These are phyloP conservation scores for Aquilaria agallochum DNA, from an alignment of 441 rosid species.

Conservation along the genomic window DNA sequence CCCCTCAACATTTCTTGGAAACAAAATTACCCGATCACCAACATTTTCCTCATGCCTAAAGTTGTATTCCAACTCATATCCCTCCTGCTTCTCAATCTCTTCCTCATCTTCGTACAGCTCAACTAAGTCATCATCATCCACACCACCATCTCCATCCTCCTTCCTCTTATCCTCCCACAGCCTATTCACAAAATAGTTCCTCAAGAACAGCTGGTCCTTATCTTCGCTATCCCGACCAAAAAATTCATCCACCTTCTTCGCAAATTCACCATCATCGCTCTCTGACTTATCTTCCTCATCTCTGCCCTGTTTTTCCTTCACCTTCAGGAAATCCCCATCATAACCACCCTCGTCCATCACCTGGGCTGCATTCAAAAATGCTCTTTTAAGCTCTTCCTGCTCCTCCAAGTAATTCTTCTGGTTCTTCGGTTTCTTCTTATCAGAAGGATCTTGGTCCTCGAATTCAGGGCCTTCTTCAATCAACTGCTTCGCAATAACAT, in stretches of 20 bases:
- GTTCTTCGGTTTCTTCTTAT: constrained; percentile 10
- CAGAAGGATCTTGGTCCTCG: constrained; percentile 17
- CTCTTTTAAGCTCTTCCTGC: constrained; percentile 59
- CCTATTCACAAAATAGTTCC: constrained; percentile 59
- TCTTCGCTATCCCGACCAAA: constrained; percentile 50
- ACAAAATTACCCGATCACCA: constrained; percentile 70
- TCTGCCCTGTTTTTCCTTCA: constrained; percentile 29
- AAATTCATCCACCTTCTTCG: constrained; percentile 56
- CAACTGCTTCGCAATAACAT: constrained; percentile 59
- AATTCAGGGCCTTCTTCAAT: constrained; percentile 60
- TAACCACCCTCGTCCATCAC: constrained; percentile 27
- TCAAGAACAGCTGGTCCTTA: constrained; percentile 54
- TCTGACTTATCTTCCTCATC: constrained; percentile 30
- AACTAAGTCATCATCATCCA: constrained; percentile 39
- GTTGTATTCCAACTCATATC: constrained; percentile 41
- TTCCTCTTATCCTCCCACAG: constrained; percentile 70
- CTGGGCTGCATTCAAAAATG: constrained; percentile 45
- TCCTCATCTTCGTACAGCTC: constrained; percentile 54
- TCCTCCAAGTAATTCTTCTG: constrained; percentile 46
- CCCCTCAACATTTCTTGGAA: constrained; percentile 68
- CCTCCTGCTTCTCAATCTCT: constrained; percentile 50
- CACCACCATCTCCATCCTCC: constrained; percentile 13
- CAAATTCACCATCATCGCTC: constrained; percentile 29
- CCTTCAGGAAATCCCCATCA: constrained; percentile 34
- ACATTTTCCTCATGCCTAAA: constrained; percentile 68